phyloP scores from a whole-genome alignment of 129 eudicot species.

The Smallanthus sonchifolius region DNA sequence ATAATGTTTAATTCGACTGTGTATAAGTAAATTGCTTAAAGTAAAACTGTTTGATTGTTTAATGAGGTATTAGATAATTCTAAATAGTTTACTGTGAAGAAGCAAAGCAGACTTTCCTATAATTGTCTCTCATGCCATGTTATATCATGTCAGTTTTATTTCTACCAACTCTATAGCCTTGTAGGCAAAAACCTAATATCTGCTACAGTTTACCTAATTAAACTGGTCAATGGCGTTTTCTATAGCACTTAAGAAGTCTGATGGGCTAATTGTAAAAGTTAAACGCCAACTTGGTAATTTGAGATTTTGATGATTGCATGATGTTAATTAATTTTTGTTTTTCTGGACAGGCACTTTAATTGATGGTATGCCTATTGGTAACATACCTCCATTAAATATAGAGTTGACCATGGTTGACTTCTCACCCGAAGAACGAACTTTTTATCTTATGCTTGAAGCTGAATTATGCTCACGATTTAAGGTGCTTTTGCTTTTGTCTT shows the following conservation, averaged over 20 bases:
- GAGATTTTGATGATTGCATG: neutral
- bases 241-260: neutral
- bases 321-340: neutral
- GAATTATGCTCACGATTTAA: constrained; percentile 79
- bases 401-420: constrained; percentile 52
- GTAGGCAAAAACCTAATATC: neutral
- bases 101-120: no score
- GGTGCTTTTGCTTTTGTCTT: constrained; percentile 40
- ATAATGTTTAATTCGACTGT: neutral
- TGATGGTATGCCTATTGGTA: constrained; percentile 76
- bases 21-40: neutral
- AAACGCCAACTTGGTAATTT: neutral
- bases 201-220: neutral
- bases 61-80: no score
- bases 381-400: constrained; percentile 67
- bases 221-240: neutral
- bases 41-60: neutral
- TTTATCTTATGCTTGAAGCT: constrained; percentile 66
- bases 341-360: constrained; percentile 51
- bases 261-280: neutral
- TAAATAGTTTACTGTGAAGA: no score
- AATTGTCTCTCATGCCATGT: no score
- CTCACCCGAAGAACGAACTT: constrained; percentile 69
- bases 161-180: neutral
- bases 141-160: neutral